Evolutionary conservation across 345 rosid genomes (phyloP).

Genomic region (Euclidium syriacum): DNA sequence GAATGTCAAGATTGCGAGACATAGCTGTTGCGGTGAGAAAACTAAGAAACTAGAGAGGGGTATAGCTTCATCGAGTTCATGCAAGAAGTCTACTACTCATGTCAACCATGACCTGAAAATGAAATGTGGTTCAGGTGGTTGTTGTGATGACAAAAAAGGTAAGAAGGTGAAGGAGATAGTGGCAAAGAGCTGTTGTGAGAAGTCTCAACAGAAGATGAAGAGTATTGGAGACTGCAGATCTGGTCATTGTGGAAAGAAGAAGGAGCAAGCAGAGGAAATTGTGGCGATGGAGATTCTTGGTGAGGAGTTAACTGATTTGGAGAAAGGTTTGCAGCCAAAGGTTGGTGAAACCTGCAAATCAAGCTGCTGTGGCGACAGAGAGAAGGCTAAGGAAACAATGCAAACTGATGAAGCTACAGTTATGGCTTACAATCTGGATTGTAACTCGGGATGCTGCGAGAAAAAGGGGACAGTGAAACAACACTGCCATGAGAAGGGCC

Average conservation of each 20-base stretch:
- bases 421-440: neutral
- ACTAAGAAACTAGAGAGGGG: neutral
- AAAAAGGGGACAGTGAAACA: neutral
- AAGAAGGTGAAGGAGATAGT: slow-evolving; percentile 9
- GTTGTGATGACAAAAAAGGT: slow-evolving; percentile 14
- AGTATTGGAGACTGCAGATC: slow-evolving; percentile 1
- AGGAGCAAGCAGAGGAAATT: neutral
- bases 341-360: slow-evolving; percentile 22
- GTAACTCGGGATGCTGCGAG: neutral
- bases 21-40: slow-evolving; percentile 18
- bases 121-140: slow-evolving; percentile 17
- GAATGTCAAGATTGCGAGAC: slow-evolving; percentile 7
- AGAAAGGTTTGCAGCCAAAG: slow-evolving; percentile 13
- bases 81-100: slow-evolving; percentile 27
- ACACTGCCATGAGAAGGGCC: slow-evolving; percentile 16
- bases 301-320: neutral
- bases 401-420: neutral
- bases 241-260: slow-evolving; percentile 2
- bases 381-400: slow-evolving; percentile 11
- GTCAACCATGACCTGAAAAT: neutral
- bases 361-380: slow-evolving; percentile 21
- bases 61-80: slow-evolving; percentile 18
- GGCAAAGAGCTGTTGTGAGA: slow-evolving; percentile 21
- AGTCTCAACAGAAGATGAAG: neutral
- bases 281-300: neutral